phyloP scores from a whole-genome alignment of 306 rosid species.

The Boehmeria nivea region DNA sequence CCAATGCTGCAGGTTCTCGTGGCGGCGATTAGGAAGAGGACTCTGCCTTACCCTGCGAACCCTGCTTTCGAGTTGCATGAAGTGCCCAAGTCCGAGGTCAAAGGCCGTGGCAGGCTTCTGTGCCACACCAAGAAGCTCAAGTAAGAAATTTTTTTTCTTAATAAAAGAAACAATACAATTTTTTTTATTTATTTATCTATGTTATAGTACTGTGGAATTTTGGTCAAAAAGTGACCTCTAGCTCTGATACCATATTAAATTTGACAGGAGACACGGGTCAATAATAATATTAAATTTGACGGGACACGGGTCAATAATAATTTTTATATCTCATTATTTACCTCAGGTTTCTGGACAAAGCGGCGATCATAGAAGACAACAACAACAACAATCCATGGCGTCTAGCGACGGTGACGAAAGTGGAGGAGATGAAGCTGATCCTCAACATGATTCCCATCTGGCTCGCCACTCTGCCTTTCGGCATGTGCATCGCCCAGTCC shows the following conservation, averaged over 20 bases:
- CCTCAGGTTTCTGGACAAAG: conserved; percentile 82
- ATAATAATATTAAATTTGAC: too few species aligned
- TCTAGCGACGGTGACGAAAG: conserved; percentile 58
- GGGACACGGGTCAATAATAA: too few species aligned
- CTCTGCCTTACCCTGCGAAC: conserved; percentile 49
- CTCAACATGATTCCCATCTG: conserved; percentile 85
- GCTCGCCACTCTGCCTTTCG: conserved; percentile 70
- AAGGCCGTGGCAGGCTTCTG: conserved; percentile 39
- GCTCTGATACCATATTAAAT: too few species aligned
- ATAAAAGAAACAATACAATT: background rate
- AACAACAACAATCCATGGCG: conserved; percentile 63
- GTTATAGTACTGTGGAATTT: too few species aligned
- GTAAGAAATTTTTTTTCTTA: conserved; percentile 31
- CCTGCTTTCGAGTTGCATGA: conserved; percentile 50
- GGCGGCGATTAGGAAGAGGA: conserved; percentile 70
- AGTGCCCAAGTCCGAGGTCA: conserved; percentile 31
- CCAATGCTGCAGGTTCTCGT: conserved; percentile 86
- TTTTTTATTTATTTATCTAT: too few species aligned
- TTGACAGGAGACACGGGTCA: too few species aligned
- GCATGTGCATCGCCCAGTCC: conserved; percentile 60
- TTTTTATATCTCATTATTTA: too few species aligned
- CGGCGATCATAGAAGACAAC: conserved; percentile 53
- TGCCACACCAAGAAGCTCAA: conserved; percentile 70
- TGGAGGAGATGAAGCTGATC: conserved; percentile 85
- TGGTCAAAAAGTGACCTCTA: too few species aligned